Evolutionary conservation across 306 rosid species (phyloP), one percentile per base, ranked within the genome.

Genomic region (Fragaria ananassa): DNA sequence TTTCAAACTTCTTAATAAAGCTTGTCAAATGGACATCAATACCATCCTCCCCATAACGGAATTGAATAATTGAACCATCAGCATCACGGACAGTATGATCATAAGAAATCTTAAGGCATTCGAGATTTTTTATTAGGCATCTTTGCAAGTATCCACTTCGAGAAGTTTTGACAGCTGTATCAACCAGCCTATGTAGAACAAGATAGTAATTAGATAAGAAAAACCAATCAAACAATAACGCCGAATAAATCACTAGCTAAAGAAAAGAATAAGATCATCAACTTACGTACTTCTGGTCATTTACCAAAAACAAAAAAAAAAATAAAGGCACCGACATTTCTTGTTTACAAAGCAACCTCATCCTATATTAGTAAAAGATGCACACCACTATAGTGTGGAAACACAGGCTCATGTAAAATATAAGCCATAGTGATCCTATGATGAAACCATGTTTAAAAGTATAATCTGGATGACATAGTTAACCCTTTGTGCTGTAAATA

Each of bases 81-180:
- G 97, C 82, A 84, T 95, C 98, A 79, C 98, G 97, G 21, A 95
- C 98, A 44, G 98, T 92, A 76, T 92, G 83, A 78, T 95, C 98
- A 68, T 95, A 95, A 83, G 86, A 80, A 68, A 95, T 87, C 85
- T 90, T 89, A 29, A 95, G 97, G 69, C 89, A 88, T 80, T 95
- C 98, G 8, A 95, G 88, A 81, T 89, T 95, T 85, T 92, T 95
- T 84, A 95, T 89, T 3, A 92, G 84, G 86, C 98, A 92, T 81
- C 98, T 89, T 89, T 95, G 98, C 78, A 95, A 83, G 82, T 95
- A 95, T 39, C 98, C 98, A 88, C 98, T 95, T 47, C 98, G 91
- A 81, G 98, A 95, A 67, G 98, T 95, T 87, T 95, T 95, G 68
- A 95, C 98, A 39, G 98, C 97, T 9, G 98, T 95, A 79, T 95